phyloP scores from a whole-genome alignment of 768 basidiomycete species.

The Calocybe gangraenosa region DNA sequence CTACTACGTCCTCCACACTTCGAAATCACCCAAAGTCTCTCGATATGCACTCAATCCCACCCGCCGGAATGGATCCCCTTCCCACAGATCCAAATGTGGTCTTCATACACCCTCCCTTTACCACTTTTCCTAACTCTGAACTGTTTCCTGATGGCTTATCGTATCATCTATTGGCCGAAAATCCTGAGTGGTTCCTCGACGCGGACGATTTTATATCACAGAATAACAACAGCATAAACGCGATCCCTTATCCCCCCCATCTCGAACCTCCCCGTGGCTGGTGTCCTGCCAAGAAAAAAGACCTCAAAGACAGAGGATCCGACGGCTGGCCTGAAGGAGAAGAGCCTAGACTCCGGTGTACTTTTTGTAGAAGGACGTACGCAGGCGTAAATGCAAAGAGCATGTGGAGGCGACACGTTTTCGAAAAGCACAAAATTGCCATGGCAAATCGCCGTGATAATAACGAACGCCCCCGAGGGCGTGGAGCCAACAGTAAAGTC shows the following conservation, averaged over 20 bases:
- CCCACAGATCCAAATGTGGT: slow-evolving; percentile 59
- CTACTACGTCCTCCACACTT: slow-evolving; percentile 21
- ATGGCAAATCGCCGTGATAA: slow-evolving; percentile 83
- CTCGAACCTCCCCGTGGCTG: slow-evolving; percentile 83
- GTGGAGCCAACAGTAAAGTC: slow-evolving; percentile 59
- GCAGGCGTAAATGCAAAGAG: slow-evolving; percentile 87
- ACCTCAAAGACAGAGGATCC: slow-evolving; percentile 60
- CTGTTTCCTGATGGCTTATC: slow-evolving; percentile 62
- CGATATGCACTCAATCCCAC: slow-evolving; percentile 40
- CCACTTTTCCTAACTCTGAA: slow-evolving; percentile 58
- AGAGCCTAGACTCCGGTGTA: slow-evolving; percentile 76
- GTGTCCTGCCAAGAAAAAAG: slow-evolving; percentile 84
- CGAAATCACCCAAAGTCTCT: slow-evolving; percentile 29
- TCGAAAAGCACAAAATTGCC: slow-evolving; percentile 86
- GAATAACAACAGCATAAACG: slow-evolving; percentile 40
- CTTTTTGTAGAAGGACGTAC: slow-evolving; percentile 80
- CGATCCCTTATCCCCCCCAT: slow-evolving; percentile 69
- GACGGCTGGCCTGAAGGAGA: slow-evolving; percentile 80
- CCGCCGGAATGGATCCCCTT: slow-evolving; percentile 63
- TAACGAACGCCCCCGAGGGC: slow-evolving; percentile 57
- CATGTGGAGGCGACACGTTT: slow-evolving; percentile 88
- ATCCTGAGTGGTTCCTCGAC: slow-evolving; percentile 79
- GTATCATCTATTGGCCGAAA: slow-evolving; percentile 68
- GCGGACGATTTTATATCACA: slow-evolving; percentile 57
- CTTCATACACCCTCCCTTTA: slow-evolving; percentile 76